Percentiles rank a stretch among this genome's conserved stretches.
Conservation (phyloP, 345 rosid genomes). For the Citrus mangshanensis region DNA sequence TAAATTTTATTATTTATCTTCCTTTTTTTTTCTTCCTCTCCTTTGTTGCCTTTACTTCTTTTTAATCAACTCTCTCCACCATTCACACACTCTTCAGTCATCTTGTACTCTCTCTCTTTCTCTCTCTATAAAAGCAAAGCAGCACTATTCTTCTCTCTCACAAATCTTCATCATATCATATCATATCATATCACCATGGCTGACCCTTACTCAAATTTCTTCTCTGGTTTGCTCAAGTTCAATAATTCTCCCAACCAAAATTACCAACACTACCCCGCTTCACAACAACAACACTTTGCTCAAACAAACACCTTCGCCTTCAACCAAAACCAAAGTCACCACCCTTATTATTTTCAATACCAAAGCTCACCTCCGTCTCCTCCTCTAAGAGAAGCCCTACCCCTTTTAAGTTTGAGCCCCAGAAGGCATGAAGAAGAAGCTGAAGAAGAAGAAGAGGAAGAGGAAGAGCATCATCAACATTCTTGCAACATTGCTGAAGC, state of each 20-base stretch:
- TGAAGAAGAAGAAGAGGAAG: constrained; percentile 24
- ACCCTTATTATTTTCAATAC: constrained; percentile 17
- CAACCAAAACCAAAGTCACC: constrained; percentile 14
- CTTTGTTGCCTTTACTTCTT: constrained; percentile 20
- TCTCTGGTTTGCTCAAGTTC: constrained; percentile 51
- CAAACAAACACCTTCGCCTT: constrained; percentile 10
- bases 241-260: constrained; percentile 25
- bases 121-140: constrained; percentile 47
- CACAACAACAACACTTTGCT: constrained; percentile 23
- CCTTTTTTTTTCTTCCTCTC: neutral
- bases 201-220: constrained; percentile 80
- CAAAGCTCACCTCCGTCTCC: constrained; percentile 68
- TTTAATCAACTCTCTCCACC: constrained; percentile 33
- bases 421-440: constrained; percentile 39
- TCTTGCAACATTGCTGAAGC: constrained; percentile 14
- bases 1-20: neutral
- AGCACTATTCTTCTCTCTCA: constrained; percentile 27
- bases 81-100: constrained; percentile 39
- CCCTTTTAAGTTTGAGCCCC: constrained; percentile 73
- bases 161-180: constrained; percentile 3
- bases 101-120: constrained; percentile 38
- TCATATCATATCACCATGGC: constrained; percentile 49
- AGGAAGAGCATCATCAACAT: constrained; percentile 23
- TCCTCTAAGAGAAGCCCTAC: constrained; percentile 84
- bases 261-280: constrained; percentile 42